Conservation (phyloP, 177 flowering plant genomes). For the Vitis hybrid region DNA sequence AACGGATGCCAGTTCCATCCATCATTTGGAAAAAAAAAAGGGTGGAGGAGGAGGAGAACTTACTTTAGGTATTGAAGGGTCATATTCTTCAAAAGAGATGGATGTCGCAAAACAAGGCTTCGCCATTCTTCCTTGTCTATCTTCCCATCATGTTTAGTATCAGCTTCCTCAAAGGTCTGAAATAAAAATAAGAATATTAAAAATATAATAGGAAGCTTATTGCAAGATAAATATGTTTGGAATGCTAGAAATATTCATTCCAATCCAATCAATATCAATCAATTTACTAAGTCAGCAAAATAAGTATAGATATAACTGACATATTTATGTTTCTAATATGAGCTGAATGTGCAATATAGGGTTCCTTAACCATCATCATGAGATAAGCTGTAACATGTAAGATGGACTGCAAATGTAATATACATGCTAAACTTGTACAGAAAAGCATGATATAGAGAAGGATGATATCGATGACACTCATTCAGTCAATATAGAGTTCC, state of each 20-base stretch:
- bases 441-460: not conserved
- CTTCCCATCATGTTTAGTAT: conserved; percentile 59
- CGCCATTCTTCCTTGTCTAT: conserved; percentile 66
- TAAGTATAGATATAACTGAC: not conserved
- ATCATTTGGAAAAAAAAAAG: too few relatives aligned
- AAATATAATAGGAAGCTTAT: not conserved
- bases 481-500: too few relatives aligned
- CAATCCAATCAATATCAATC: too few relatives aligned
- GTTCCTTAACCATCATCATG: not conserved
- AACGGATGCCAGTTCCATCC: too few relatives aligned
- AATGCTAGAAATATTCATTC: not conserved
- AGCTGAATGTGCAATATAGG: too few relatives aligned
- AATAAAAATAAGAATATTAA: not conserved
- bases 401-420: not conserved
- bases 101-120: conserved; percentile 50
- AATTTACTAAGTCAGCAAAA: not conserved
- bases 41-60: not conserved
- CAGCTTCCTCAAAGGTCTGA: conserved; percentile 65
- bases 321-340: not conserved
- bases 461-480: too few relatives aligned
- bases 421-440: not conserved
- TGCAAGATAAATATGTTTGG: not conserved
- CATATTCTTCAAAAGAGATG: conserved; percentile 60
- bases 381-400: not conserved
- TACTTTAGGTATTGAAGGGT: conserved; percentile 61